Evolutionary conservation across 208 protist species (phyloP).

Genomic region (Acanthamoeba triangularis): DNA sequence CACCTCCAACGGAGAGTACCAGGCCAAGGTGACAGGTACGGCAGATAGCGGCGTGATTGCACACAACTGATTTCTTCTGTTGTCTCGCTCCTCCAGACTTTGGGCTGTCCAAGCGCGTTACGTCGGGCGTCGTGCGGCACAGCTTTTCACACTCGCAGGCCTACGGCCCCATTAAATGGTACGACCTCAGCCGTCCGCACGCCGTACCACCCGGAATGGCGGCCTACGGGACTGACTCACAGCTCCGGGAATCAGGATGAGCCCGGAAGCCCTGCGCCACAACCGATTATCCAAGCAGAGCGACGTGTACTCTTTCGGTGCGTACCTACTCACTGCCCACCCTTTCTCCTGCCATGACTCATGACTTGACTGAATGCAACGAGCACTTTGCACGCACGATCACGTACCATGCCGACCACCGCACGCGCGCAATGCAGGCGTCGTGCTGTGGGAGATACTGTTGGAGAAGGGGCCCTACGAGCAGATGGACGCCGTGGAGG

Average conservation of each 20-base stretch:
- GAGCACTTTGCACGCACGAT: not conserved
- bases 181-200: not conserved
- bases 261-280: not conserved
- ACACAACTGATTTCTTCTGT: not conserved
- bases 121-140: not conserved
- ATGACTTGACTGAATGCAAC: not conserved
- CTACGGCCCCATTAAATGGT: constrained; percentile 31
- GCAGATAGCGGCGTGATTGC: not conserved
- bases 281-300: not conserved
- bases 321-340: not conserved
- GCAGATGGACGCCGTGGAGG: constrained; percentile 6
- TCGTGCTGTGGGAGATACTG: not conserved
- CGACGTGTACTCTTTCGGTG: constrained; percentile 35
- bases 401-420: not conserved
- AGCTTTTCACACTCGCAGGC: constrained; percentile 20
- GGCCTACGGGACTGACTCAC: not conserved
- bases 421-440: not conserved
- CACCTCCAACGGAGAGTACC: constrained; percentile 26
- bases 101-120: constrained; percentile 20
- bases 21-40: constrained; percentile 47
- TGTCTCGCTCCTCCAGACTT: not conserved
- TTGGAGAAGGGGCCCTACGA: constrained; percentile 3
- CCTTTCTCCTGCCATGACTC: not conserved
- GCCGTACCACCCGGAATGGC: not conserved
- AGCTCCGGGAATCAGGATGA: not conserved